Base-by-base conservation (phyloP, 2,329 filamentous ascomycete species). In the Claviceps maximensis region DNA sequence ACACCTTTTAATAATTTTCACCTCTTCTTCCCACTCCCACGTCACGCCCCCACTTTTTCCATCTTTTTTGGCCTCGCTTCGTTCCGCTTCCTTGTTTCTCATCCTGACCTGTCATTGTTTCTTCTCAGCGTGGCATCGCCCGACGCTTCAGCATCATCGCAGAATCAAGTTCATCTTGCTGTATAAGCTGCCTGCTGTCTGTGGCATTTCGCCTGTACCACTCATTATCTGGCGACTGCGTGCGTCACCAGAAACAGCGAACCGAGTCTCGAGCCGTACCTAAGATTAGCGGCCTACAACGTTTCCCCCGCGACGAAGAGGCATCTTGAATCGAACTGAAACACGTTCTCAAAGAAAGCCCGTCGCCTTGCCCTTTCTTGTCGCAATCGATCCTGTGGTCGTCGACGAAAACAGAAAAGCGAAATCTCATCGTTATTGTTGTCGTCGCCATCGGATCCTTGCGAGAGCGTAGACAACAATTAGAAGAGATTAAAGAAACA, bases 381-480 rank as follows among this genome's bases (percentile, higher is more conserved):
- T 42, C 53, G 63, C 65, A 68, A 61, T 53, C 63, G 64, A 69
- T 59, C 62, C 62, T 61, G 60, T 66, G 63, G 63, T 63, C 56
- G 53, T 59, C 66, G 61, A 67, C 64, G 55, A 62, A 63, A 59
- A 63, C 62, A 63, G 61, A 60, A 62, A 62, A 62, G 62, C 63
- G 62, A 68, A 62, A 58, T 54, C 54, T 55, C 58, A 60, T 63
- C 60, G 64, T 67, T 63, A 61, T 62, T 49, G 51, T 51, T 53
- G 49, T 58, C 62, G 63, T 65, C 58, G 59, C 56, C 56, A 61
- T 59, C 65, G 59, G 59, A 59, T 66, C 62, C 59, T 60, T 65
- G 65, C 60, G 64, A 65, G 62, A 62, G 63, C 59, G 67, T 70
- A 70, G 67, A 66, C 64, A 63, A 63, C 61, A 62, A 63, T 59